Evolutionary conservation across 73 alveolate species (phyloP), one percentile per base, ranked within the genome.

Genomic region (Paramecium sexaurelia): DNA sequence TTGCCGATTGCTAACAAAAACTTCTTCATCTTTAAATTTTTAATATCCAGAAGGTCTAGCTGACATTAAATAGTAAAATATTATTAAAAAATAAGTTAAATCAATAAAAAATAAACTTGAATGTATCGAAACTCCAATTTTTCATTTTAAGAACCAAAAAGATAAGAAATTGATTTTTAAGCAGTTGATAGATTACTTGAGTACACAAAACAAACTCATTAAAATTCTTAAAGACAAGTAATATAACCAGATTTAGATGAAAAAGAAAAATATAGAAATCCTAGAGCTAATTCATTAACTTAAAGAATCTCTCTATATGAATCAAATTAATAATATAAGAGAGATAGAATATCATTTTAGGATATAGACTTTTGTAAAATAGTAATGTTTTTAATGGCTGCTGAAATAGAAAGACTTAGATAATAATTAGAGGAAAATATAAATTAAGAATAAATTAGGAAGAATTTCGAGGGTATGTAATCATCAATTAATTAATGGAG

Each of bases 401-500:
- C 57, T 33, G 86, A 71, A 37, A 71, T 71, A 11, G 86, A 71
- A 32, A 71, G 86, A 37, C 19, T 71, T 7, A 71, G 56, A 37
- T 35, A 36, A 71, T 33, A 20, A 20, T 19, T 35, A 35, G 56
- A 71, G 15, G 56, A 71, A 13, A 71, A 33, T 33, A 0, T 33
- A 27, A 40, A 20, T 33, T 61, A 26, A 61, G 86, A 71, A 71
- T 32, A 32, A 32, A 19, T 71, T n/a, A 71, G 43, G 24, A 71
- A 71, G 26, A 71, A 36, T 32, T 32, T 71, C 13, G 86, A 71
- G 35, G 86, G 86, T 8, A 71, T 71, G 86, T 20, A 71, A 71
- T 71, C 86, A 2, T 71, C 86, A 71, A 71, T 71, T 36, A 71
- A 71, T 71, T 36, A 71, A 71, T 71, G 86, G 86, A 29, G 86